Evolutionary conservation across 2,329 filamentous ascomycete species (phyloP).

Genomic region (Exophiala sideris): DNA sequence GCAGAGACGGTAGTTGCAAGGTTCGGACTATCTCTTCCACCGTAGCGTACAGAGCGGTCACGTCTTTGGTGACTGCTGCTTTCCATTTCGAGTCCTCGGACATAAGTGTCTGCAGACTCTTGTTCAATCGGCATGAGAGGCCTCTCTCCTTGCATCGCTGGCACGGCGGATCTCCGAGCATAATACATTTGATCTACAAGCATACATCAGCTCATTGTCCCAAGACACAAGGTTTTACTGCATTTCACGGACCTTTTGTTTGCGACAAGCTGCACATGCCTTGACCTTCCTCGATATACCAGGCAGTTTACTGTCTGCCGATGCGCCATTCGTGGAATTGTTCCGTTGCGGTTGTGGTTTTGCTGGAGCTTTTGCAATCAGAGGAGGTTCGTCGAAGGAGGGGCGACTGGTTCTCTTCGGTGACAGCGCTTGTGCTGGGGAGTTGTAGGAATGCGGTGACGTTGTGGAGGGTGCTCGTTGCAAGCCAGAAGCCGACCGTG

Average conservation of each 20-base stretch:
- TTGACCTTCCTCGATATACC: slow-evolving; percentile 44
- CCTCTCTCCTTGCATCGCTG: slow-evolving; percentile 50
- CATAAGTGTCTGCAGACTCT: slow-evolving; percentile 50
- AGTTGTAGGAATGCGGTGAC: slow-evolving; percentile 21
- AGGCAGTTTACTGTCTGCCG: slow-evolving; percentile 22
- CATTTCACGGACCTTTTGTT: slow-evolving; percentile 45
- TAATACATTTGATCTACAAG: slow-evolving; percentile 47
- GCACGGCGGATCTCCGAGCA: slow-evolving; percentile 49
- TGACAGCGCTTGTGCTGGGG: slow-evolving; percentile 20
- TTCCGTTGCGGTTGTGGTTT: slow-evolving; percentile 13
- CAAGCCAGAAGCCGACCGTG: slow-evolving; percentile 16
- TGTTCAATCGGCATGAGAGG: slow-evolving; percentile 51
- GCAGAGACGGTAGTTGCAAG: slow-evolving; percentile 37
- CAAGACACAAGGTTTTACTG: not conserved
- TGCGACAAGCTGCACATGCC: slow-evolving; percentile 53
- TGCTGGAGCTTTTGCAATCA: slow-evolving; percentile 19
- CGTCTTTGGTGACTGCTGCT: slow-evolving; percentile 34
- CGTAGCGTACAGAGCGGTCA: slow-evolving; percentile 31
- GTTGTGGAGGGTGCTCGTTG: slow-evolving; percentile 13
- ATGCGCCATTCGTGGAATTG: slow-evolving; percentile 22
- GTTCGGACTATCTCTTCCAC: slow-evolving; percentile 37
- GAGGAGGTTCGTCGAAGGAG: slow-evolving; percentile 24
- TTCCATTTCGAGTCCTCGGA: slow-evolving; percentile 47
- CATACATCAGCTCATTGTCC: slow-evolving; percentile 1
- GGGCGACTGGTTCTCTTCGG: slow-evolving; percentile 23